phyloP scores from a whole-genome alignment of 164 flowering plant species.

The Vitis labrusca region DNA sequence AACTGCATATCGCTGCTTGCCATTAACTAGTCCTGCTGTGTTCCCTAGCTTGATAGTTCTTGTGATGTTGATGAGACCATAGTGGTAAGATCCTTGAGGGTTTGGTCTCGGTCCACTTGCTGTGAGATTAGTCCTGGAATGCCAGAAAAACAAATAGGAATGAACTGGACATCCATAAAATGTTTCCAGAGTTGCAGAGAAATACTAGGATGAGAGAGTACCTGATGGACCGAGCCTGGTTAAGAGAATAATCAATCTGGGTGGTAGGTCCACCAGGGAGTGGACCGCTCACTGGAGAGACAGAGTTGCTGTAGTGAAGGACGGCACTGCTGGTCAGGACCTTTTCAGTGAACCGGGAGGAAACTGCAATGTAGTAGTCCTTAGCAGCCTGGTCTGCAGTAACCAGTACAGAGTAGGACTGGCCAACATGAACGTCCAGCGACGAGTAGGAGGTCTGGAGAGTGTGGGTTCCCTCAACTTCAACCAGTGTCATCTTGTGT shows the following conservation, averaged over 20 bases:
- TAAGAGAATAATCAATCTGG: slow-evolving; percentile 54
- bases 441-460: slow-evolving; percentile 49
- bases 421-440: slow-evolving; percentile 82
- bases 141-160: not conserved
- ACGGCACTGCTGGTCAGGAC: slow-evolving; percentile 46
- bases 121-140: slow-evolving; percentile 66
- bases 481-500: slow-evolving; percentile 75
- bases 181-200: not conserved
- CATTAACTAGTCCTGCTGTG: slow-evolving; percentile 45
- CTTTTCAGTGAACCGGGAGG: slow-evolving; percentile 53
- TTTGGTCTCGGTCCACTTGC: slow-evolving; percentile 93
- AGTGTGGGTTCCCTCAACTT: slow-evolving; percentile 88
- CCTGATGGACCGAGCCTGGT: slow-evolving; percentile 81
- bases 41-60: slow-evolving; percentile 59
- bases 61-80: slow-evolving; percentile 53
- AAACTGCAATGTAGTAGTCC: slow-evolving; percentile 69
- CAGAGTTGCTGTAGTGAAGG: slow-evolving; percentile 63
- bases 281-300: slow-evolving; percentile 39
- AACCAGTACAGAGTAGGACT: slow-evolving; percentile 77
- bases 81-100: slow-evolving; percentile 95
- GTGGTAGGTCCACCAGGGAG: slow-evolving; percentile 60
- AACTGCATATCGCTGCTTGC: slow-evolving; percentile 73
- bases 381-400: slow-evolving; percentile 62
- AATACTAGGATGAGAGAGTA: slow-evolving; percentile 8
- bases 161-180: too few species aligned